Conservation (phyloP, 1,284 basidiomycete genomes). For the Puccinia triticina region DNA sequence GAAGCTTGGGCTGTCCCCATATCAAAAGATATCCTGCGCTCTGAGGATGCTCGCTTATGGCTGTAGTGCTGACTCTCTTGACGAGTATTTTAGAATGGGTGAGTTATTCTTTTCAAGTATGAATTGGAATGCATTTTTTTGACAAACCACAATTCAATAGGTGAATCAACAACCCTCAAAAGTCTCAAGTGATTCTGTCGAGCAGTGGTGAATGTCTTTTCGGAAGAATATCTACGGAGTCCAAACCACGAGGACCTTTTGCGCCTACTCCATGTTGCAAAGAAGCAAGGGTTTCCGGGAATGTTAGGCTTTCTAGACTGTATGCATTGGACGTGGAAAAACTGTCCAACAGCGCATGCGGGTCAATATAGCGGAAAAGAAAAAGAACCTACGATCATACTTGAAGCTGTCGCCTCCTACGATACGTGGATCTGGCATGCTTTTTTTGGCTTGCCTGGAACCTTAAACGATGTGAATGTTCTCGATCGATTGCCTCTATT, state of each 20-base stretch:
- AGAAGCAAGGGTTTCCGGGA: background rate
- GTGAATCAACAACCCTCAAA: background rate
- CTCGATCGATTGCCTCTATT: background rate
- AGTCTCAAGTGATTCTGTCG: background rate
- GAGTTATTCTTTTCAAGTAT: no score
- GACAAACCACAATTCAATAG: no score
- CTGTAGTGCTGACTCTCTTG: no score
- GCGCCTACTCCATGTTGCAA: no score
- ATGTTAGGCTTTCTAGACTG: background rate
- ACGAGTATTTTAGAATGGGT: no score
- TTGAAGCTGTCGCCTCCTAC: background rate
- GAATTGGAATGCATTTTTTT: no score
- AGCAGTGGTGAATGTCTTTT: background rate
- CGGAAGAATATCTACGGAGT: background rate
- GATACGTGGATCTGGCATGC: background rate
- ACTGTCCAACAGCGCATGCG: background rate
- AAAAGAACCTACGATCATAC: background rate
- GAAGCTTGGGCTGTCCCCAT: no score
- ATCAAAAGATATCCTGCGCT: no score
- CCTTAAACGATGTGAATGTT: background rate
- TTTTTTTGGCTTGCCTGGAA: background rate
- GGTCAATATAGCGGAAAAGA: background rate
- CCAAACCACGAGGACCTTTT: background rate
- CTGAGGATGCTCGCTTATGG: no score
- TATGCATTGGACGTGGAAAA: constrained; percentile 9